Conservation (phyloP, 2,329 filamentous ascomycete genomes). For the Bretziella fagacearum region DNA sequence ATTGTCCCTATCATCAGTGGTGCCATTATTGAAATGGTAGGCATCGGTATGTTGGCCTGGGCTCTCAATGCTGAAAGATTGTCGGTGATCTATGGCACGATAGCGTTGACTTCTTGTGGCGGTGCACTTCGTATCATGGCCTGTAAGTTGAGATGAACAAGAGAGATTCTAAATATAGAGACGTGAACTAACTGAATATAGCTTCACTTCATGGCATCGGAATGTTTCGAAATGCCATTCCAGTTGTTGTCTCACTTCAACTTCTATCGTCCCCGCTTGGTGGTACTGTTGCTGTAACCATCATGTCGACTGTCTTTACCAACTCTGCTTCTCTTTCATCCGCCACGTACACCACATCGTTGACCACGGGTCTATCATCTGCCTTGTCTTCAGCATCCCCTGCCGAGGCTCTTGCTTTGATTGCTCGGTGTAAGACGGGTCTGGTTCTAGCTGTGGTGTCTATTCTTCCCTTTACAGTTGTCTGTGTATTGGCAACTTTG, state of each 20-base stretch:
- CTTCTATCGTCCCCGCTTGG: conserved; percentile 44
- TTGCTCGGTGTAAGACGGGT: neutral
- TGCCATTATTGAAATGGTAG: conserved; percentile 37
- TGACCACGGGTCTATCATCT: neutral
- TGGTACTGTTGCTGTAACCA: conserved; percentile 45
- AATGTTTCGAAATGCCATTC: conserved; percentile 39
- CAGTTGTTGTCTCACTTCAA: conserved; percentile 42
- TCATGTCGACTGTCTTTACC: conserved; percentile 55
- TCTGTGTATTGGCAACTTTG: neutral
- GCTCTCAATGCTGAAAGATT: conserved; percentile 34
- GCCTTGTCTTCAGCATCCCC: neutral
- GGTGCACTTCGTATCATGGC: conserved; percentile 51
- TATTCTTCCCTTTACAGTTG: conserved; percentile 1
- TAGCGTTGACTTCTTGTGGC: conserved; percentile 45
- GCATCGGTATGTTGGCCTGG: conserved; percentile 40
- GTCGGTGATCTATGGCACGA: conserved; percentile 44
- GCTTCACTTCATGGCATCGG: conserved; percentile 45
- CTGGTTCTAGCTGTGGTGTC: conserved; percentile 4
- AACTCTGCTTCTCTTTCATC: conserved; percentile 28
- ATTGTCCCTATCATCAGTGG: conserved; percentile 41
- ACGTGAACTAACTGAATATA: neutral
- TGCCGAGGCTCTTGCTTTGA: neutral
- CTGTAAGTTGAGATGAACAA: conserved; percentile 14
- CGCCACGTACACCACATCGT: neutral
- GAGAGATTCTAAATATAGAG: neutral